phyloP scores from a whole-genome alignment of 257 asterid genomes.

The Solanum virginianum region DNA sequence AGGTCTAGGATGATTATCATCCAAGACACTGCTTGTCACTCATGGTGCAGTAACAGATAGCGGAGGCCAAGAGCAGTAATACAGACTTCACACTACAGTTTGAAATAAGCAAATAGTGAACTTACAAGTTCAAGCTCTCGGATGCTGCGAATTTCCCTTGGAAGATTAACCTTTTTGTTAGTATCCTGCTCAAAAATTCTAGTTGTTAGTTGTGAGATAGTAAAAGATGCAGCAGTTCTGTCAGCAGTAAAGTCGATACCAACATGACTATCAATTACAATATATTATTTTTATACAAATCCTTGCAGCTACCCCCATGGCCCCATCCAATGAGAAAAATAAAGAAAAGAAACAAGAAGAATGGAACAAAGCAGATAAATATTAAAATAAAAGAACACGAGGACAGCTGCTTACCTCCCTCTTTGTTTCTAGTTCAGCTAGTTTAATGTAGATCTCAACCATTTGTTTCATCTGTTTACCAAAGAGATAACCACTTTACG shows the following conservation, averaged over 20 bases:
- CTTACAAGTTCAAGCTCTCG: slow-evolving; percentile 89
- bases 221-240: neutral
- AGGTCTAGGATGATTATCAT: neutral
- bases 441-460: slow-evolving; percentile 97
- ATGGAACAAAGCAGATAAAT: neutral
- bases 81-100: neutral
- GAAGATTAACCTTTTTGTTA: slow-evolving; percentile 64
- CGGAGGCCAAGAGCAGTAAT: neutral
- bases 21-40: neutral
- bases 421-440: slow-evolving; percentile 92
- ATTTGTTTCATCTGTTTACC: slow-evolving; percentile 77
- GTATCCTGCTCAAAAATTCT: slow-evolving; percentile 57
- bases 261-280: neutral
- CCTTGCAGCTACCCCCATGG: neutral
- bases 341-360: neutral
- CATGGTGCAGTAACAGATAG: neutral
- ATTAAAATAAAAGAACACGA: slow-evolving; percentile 1
- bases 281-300: neutral
- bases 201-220: slow-evolving; percentile 9
- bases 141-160: slow-evolving; percentile 85
- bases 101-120: slow-evolving; percentile 3
- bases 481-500: slow-evolving; percentile 8
- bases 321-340: neutral
- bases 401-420: slow-evolving; percentile 52
- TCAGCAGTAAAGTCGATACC: neutral